A percentile compares a stretch with the other conserved stretches of the same genome.
Evolutionary conservation across 2,329 filamentous ascomycete species (phyloP).

Genomic region (Aspergillus costaricaensis): DNA sequence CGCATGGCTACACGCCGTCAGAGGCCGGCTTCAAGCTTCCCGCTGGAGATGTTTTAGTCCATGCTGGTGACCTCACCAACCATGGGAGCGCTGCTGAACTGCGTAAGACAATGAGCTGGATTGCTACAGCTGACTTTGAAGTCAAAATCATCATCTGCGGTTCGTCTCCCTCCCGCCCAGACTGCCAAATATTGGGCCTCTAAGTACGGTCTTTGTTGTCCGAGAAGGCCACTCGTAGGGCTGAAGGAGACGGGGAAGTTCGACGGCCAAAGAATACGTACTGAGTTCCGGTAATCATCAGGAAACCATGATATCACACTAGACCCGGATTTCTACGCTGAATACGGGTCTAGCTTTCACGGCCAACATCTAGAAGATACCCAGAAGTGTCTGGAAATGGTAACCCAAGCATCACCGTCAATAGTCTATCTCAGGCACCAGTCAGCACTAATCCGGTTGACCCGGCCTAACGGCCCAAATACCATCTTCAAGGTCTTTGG

Average conservation of each 20-base stretch:
- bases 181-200: background rate
- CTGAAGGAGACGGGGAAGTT: background rate
- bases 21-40: constrained; percentile 55
- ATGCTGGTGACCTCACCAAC: constrained; percentile 62
- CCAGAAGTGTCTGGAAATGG: constrained; percentile 46
- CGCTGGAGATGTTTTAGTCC: constrained; percentile 59
- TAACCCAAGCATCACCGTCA: constrained; percentile 43
- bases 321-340: constrained; percentile 50
- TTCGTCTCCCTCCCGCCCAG: constrained; percentile 30
- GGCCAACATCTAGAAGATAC: constrained; percentile 49
- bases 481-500: constrained; percentile 60
- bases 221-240: background rate
- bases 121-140: constrained; percentile 55
- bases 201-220: background rate
- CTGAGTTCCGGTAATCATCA: constrained; percentile 25
- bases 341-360: constrained; percentile 47
- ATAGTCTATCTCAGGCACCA: constrained; percentile 58
- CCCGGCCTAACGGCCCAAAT: constrained; percentile 46
- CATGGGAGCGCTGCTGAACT: constrained; percentile 55
- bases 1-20: constrained; percentile 55
- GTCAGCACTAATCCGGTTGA: constrained; percentile 47
- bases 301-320: constrained; percentile 62
- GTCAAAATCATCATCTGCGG: constrained; percentile 59
- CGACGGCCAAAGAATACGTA: background rate
- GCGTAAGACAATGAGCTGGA: constrained; percentile 55